Base-by-base conservation (phyloP, 805 yeast genomes). In the Blastobotrys robertii region DNA sequence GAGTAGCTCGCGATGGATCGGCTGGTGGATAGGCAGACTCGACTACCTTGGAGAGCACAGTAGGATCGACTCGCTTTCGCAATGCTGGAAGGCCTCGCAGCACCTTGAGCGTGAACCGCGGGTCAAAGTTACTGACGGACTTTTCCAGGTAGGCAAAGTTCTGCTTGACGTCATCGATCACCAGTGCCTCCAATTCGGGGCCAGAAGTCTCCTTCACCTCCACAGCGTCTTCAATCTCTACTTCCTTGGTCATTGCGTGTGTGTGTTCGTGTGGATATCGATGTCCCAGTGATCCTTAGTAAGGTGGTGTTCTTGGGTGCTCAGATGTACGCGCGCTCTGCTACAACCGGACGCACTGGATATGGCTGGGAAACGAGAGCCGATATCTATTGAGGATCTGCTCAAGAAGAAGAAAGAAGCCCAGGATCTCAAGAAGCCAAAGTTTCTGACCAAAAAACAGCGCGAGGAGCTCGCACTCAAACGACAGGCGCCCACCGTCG, bases 61-160 rank as follows among this genome's bases (percentile, higher is more conserved):
- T 72, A 9, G 69, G 69, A 43, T 71, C 73, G 48, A 88, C 65
- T 33, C 73, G 69, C 44, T 79, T 73, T 65, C 97, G 77, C 49
- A 90, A 68, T 1, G 77, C 68, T 6, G 88, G 84, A 54, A 88
- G 69, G 49, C 85, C 94, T 49, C 95, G 79, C 50, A 92, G 74
- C 15, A 85, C 88, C 57, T 83, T 84, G 62, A 90, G 74, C 37
- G 92, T 77, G 64, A 82, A 84, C 51, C 97, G 76, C 51, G 94
- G 84, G 63, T 92, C 98, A 59, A 79, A 77, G 43, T 77, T 77
- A 37, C 74, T 60, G 8, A 81, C 81, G 2, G 88, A 81, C 62
- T 80, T 80, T 40, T 68, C 68, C 42, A 78, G 64, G 41, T 73
- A 68, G 36, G 64, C 64, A 50, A 76, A 73, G 49, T 59, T 54